A percentile compares a stretch with the other conserved stretches of the same genome.
Conservation (phyloP, 371 early-diverging fungal species). For the Encephalitozoon intestinalis region DNA sequence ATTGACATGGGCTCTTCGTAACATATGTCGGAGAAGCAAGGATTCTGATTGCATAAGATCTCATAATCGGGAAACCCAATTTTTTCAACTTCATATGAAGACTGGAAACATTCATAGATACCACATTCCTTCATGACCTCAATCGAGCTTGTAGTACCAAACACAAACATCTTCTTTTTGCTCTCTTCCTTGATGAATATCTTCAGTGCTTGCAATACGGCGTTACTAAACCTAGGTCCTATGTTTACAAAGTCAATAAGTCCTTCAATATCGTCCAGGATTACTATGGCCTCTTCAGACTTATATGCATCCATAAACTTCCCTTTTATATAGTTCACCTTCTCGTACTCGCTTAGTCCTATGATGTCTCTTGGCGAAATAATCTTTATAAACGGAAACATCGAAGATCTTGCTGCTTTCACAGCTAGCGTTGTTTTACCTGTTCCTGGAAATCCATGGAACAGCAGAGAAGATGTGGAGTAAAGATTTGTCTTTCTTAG, state of each 20-base stretch:
- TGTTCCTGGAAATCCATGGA: conserved; percentile 69
- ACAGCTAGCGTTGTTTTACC: conserved; percentile 97
- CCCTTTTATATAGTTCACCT: conserved; percentile 79
- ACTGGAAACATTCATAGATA: conserved; percentile 55
- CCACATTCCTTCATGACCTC: conserved; percentile 52
- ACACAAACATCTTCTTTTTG: conserved; percentile 56
- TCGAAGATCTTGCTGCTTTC: conserved; percentile 77
- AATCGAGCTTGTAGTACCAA: conserved; percentile 56
- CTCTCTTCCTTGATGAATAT: conserved; percentile 60
- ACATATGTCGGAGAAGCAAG: conserved; percentile 38
- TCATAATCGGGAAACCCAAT: conserved; percentile 44
- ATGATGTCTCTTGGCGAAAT: conserved; percentile 91
- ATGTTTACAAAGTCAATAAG: conserved; percentile 89
- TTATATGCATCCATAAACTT: conserved; percentile 79
- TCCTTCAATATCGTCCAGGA: conserved; percentile 89
- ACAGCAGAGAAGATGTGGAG: conserved; percentile 70
- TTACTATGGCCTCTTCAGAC: conserved; percentile 81
- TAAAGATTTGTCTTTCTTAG: conserved; percentile 72
- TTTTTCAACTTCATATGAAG: conserved; percentile 23
- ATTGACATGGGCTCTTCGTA: conserved; percentile 35
- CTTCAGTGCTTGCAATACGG: conserved; percentile 79
- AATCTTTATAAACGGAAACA: conserved; percentile 93
- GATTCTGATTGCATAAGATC: conserved; percentile 46
- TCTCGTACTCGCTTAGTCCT: conserved; percentile 80
- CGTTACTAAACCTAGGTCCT: conserved; percentile 91